phyloP scores from a whole-genome alignment of 352 stramenopile species.

The Phytophthora syringae region DNA sequence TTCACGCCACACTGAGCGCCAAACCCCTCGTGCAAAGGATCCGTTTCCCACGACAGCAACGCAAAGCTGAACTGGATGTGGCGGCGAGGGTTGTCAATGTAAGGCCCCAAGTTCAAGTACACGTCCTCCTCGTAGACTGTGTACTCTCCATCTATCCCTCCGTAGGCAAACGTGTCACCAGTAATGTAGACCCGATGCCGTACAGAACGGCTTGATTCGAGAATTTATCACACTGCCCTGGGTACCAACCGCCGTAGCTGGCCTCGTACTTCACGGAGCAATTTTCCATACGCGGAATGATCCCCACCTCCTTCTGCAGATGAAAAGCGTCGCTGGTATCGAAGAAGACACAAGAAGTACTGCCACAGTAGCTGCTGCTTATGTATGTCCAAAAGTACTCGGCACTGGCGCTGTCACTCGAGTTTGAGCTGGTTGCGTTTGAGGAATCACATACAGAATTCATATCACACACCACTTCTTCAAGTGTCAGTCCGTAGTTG shows the following conservation, averaged over 20 bases:
- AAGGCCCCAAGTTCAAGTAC: conserved; percentile 32
- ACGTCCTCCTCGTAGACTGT: conserved; percentile 13
- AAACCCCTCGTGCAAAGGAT: conserved; percentile 40
- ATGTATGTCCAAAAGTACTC: conserved; percentile 36
- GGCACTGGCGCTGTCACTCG: conserved; percentile 9
- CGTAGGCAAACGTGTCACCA: conserved; percentile 40
- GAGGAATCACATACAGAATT: conserved; percentile 9
- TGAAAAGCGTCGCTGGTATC: conserved; percentile 38
- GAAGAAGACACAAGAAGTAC: conserved; percentile 43
- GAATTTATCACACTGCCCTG: conserved; percentile 31
- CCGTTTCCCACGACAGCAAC: conserved; percentile 42
- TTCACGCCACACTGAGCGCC: conserved; percentile 42
- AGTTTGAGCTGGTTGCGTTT: conserved; percentile 5
- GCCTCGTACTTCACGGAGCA: conserved; percentile 46
- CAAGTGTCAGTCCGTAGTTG: conserved; percentile 26
- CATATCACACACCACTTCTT: conserved; percentile 18
- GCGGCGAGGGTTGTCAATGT: conserved; percentile 40
- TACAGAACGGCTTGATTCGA: conserved; percentile 43
- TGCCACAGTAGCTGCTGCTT: conserved; percentile 40
- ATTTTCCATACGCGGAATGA: conserved; percentile 38
- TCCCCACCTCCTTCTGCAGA: conserved; percentile 44
- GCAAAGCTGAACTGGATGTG: conserved; percentile 54
- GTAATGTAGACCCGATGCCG: conserved; percentile 53
- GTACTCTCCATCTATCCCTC: conserved; percentile 20
- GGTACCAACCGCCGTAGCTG: conserved; percentile 51